Evolutionary conservation across 2,329 filamentous ascomycete species (phyloP), one percentile per base, ranked within the genome.

Genomic region (Tolypocladium inflatum): DNA sequence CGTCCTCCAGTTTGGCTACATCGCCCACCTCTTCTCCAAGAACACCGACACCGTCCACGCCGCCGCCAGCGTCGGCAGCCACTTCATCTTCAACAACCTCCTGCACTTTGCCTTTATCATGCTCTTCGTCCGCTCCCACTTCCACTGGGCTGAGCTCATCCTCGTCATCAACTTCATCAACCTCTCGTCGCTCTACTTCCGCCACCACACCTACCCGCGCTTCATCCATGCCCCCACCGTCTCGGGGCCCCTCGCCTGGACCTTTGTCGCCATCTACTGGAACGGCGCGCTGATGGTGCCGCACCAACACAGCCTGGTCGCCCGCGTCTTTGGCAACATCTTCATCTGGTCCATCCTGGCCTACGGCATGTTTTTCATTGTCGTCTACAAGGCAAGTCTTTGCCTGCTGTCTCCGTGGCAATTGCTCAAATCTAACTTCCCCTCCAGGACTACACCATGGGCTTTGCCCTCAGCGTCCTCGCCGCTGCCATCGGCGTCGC

Each of bases 51-150:
- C 82, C 56, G 82, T 90, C 62, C 82, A 83, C 60, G 80, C 84
- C 19, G 89, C 91, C 26, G 88, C 87, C 63, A 86, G 89, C 63
- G 87, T 95, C 17, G 91, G 89, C 60, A 82, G 84, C 64, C 90
- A 96, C 77, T 96, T 93, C 73, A 91, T 95, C 70, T 70, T 88
- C 65, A 89, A 91, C 80, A 96, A 96, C 73, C 76, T 96, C 48
- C 80, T 96, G 60, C 84, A 91, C 71, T 88, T 92, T 64, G 84
- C 82, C 64, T 96, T 91, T 72, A 82, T 95, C 66, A 85, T 92
- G 77, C 83, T 96, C 61, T 96, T 93, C 78, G 87, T 89, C 56
- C 84, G 87, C 65, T 83, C 79, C 54, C 81, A 88, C 72, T 94
- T 92, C 75, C 80, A 83, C 77, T 84, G 86, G 73, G 85, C 89